phyloP scores from a whole-genome alignment of 1,284 basidiomycete genomes.

The Leccinum subfulvum region DNA sequence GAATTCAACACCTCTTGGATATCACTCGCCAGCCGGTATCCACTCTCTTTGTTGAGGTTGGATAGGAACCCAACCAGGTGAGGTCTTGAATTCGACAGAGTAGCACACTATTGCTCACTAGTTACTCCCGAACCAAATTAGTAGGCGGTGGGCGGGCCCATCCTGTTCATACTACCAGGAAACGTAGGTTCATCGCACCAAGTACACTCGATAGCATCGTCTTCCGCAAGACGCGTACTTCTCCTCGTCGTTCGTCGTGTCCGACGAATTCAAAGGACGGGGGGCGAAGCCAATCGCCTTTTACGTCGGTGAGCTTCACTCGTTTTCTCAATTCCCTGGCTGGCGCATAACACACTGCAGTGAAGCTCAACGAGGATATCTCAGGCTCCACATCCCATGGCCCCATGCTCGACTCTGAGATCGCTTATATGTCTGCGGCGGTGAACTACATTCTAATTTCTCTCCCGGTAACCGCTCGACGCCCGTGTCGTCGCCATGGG shows the following conservation, averaged over 20 bases:
- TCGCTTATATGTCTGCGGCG: conserved; percentile 72
- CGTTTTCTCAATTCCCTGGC: neutral
- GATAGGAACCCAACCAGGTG: conserved; percentile 73
- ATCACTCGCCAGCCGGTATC: conserved; percentile 72
- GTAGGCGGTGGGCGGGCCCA: conserved; percentile 58
- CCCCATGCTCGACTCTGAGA: conserved; percentile 83
- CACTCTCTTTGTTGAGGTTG: conserved; percentile 86
- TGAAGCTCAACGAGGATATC: conserved; percentile 79
- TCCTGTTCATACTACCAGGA: conserved; percentile 76
- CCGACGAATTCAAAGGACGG: conserved; percentile 49
- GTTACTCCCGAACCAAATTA: neutral
- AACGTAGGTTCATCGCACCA: conserved; percentile 81
- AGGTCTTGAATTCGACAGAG: conserved; percentile 15
- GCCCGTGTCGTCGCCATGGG: conserved; percentile 78
- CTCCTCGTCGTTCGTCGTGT: conserved; percentile 49
- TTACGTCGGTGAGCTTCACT: conserved; percentile 63
- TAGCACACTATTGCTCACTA: conserved; percentile 10
- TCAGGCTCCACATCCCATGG: conserved; percentile 80
- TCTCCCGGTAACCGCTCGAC: conserved; percentile 61
- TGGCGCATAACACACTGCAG: conserved; percentile 38
- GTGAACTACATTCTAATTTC: conserved; percentile 68
- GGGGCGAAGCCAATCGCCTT: conserved; percentile 70
- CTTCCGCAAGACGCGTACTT: conserved; percentile 80
- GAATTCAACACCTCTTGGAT: conserved; percentile 67
- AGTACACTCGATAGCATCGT: conserved; percentile 92